Base-by-base conservation (phyloP, 2,329 filamentous ascomycete species). In the Hypoxylon sp. region DNA sequence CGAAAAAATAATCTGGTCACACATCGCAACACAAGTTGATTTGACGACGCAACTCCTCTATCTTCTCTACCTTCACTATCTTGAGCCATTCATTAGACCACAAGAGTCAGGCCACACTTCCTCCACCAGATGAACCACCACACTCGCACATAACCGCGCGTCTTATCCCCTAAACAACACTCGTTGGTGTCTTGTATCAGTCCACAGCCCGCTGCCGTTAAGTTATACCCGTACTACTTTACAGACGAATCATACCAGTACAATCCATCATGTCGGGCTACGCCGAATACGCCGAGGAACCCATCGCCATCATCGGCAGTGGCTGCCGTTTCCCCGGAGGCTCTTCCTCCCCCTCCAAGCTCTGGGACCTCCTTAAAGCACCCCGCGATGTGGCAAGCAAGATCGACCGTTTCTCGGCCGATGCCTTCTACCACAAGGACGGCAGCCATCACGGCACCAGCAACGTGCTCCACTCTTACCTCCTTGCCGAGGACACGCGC, bases 231-330 rank as follows among this genome's bases (percentile, higher is more conserved):
- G 44, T 44, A 30, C n/a, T 16, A 28, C 26, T 16, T 32, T 9
- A 53, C 28, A 53, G 51, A 53, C 51, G 38, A 53, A 42, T 30
- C 38, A 28, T 28, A 26, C 51, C 51, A 53, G 51, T 53, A 53
- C 51, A 53, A 53, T 53, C 33, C 53, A 56, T 28, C 22, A 56
- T 56, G 53, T 56, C 53, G 53, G 53, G 53, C 42, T 56, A 56
- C 42, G 42, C 53, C 53, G 53, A 56, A 32, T 53, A 53, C 51
- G 36, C 51, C 24, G 51, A 53, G 24, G 78, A 80, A 54, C 78
- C 80, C 20, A 81, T 82, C 58, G 80, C 80, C n/a, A 74, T 82
- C 28, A 72, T 82, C 51, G 80, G 80, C 52, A 77, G 49, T n/a
- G 78, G 73, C 3, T 82, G 79, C 66, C 76, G 79, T 9, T 80